Evolutionary conservation across 176 grass and related monocot genomes (phyloP).

Genomic region (Avena insularis): DNA sequence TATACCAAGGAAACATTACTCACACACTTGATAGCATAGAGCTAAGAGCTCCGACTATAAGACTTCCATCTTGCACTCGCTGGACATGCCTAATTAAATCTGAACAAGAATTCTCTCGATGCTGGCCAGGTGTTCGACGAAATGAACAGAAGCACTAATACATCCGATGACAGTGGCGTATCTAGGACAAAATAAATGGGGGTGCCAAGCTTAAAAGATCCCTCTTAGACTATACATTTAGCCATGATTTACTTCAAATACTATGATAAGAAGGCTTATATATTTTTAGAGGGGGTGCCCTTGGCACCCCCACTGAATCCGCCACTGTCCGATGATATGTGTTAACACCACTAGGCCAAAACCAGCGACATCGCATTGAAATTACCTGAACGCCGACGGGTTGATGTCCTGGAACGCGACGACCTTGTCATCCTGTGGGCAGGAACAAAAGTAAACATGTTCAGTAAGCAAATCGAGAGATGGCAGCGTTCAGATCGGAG

Average conservation of each 20-base stretch:
- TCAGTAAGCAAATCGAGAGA: constrained; percentile 9
- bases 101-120: background rate
- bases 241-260: too few species aligned
- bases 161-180: background rate
- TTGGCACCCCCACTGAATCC: too few species aligned
- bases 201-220: too few species aligned
- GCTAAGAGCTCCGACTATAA: background rate
- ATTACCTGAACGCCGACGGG: constrained; percentile 87
- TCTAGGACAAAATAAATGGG: too few species aligned
- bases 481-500: constrained; percentile 12
- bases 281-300: too few species aligned
- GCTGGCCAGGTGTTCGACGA: constrained; percentile 36
- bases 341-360: background rate
- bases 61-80: background rate
- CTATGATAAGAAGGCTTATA: too few species aligned
- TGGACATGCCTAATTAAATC: background rate
- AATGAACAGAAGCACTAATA: background rate
- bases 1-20: background rate
- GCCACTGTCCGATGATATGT: background rate
- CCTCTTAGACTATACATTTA: too few species aligned
- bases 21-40: background rate
- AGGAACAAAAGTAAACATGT: background rate
- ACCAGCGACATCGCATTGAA: background rate
- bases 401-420: constrained; percentile 86
- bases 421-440: constrained; percentile 84